Conservation (phyloP, 164 flowering plant species). For the Houttuynia cordata region DNA sequence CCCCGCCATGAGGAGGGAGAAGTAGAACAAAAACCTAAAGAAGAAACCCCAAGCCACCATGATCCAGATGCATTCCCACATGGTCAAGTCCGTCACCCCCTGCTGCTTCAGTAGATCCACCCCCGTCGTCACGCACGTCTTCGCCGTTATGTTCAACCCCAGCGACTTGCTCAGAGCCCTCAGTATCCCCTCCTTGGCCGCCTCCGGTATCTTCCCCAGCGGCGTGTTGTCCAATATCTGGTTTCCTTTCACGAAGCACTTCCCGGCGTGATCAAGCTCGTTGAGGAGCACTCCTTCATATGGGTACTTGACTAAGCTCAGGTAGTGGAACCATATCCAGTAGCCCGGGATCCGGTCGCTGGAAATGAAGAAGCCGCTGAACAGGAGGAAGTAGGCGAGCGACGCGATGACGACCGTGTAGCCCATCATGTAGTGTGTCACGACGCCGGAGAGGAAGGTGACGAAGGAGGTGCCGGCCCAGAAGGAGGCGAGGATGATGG, state of each 20-base stretch:
- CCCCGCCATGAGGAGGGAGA: slow-evolving; percentile 51
- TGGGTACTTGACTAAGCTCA: slow-evolving; percentile 78
- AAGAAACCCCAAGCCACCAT: slow-evolving; percentile 68
- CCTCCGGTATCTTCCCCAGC: slow-evolving; percentile 29
- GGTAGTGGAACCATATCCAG: slow-evolving; percentile 95
- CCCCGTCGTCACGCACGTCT: slow-evolving; percentile 58
- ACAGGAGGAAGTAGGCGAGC: slow-evolving; percentile 73
- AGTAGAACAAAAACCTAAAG: slow-evolving; percentile 59
- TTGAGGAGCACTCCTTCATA: slow-evolving; percentile 66
- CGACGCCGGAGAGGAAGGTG: slow-evolving; percentile 77
- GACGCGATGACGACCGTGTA: slow-evolving; percentile 70
- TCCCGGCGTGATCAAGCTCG: slow-evolving; percentile 45
- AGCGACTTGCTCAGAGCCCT: slow-evolving; percentile 34
- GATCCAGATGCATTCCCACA: slow-evolving; percentile 68
- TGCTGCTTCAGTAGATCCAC: slow-evolving; percentile 39
- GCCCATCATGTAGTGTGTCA: slow-evolving; percentile 73
- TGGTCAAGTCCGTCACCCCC: slow-evolving; percentile 50
- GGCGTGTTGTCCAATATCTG: slow-evolving; percentile 87
- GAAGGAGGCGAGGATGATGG: slow-evolving; percentile 50
- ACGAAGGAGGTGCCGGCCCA: slow-evolving; percentile 96
- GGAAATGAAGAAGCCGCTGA: slow-evolving; percentile 84
- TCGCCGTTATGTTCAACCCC: slow-evolving; percentile 34
- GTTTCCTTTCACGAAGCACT: slow-evolving; percentile 60
- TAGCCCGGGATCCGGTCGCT: slow-evolving; percentile 65
- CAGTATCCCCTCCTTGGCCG: slow-evolving; percentile 39